Percentiles rank a stretch among this genome's conserved stretches.
Conservation (phyloP, 2,329 filamentous ascomycete species). For the Penicillium concentricum region DNA sequence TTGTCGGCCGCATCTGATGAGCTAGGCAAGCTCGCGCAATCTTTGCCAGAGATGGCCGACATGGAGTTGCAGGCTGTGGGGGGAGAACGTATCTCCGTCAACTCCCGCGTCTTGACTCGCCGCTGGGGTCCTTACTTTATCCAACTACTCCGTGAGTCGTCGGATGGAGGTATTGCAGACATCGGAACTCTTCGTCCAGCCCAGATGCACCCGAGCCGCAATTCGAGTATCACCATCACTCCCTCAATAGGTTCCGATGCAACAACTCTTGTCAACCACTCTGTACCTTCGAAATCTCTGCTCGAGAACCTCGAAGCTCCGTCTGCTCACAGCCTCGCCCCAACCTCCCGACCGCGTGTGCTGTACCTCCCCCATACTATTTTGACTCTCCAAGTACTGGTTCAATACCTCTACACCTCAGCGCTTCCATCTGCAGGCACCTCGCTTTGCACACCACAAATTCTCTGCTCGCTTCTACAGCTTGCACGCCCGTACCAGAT, state of each 20-base stretch:
- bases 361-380: constrained; percentile 92
- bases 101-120: constrained; percentile 80
- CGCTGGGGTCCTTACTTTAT: constrained; percentile 97
- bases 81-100: constrained; percentile 88
- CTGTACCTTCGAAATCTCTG: constrained; percentile 32
- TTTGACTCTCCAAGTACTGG: constrained; percentile 81
- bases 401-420: constrained; percentile 93
- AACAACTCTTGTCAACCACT: constrained; percentile 40
- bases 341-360: constrained; percentile 71
- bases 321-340: constrained; percentile 54
- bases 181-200: constrained; percentile 70
- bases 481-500: constrained; percentile 90
- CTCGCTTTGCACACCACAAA: constrained; percentile 85
- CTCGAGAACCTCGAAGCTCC: constrained; percentile 51
- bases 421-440: constrained; percentile 75
- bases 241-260: constrained; percentile 48
- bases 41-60: constrained; percentile 81
- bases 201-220: constrained; percentile 60
- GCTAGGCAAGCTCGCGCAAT: constrained; percentile 76
- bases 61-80: constrained; percentile 95
- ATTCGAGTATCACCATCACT: constrained; percentile 85
- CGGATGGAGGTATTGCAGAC: constrained; percentile 68
- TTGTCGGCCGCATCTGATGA: constrained; percentile 79
- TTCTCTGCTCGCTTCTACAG: constrained; percentile 91
- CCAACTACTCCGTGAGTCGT: constrained; percentile 79